These are phyloP conservation scores for Phylloporus scabripes DNA, from an alignment of 768 basidiomycete species.

Conservation along the genomic window DNA sequence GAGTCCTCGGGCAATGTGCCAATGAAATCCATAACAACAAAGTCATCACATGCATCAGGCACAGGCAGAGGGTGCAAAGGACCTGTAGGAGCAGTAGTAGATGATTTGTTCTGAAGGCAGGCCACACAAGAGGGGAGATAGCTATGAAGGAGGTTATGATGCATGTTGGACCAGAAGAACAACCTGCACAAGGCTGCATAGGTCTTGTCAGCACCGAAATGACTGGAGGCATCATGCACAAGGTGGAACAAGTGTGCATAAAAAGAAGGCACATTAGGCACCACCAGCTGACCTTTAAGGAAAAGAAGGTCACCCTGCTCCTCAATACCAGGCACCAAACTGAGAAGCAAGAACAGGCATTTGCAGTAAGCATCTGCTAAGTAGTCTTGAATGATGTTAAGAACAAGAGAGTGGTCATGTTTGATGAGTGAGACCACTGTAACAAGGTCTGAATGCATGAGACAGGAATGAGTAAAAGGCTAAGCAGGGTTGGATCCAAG, in stretches of 20 bases:
- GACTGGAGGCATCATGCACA: conserved; percentile 20
- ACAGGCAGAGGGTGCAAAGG: conserved; percentile 19
- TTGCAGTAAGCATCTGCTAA: no score
- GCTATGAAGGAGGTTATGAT: background rate
- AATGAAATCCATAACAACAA: conserved; percentile 32
- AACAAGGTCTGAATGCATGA: no score
- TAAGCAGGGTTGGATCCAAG: no score
- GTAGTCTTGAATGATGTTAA: no score
- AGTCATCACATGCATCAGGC: conserved; percentile 4
- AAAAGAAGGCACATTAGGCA: background rate
- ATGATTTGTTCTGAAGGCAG: conserved; percentile 33
- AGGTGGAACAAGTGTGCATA: conserved; percentile 20
- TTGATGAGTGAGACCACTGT: no score
- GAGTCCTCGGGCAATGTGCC: background rate
- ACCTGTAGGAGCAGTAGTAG: conserved; percentile 15
- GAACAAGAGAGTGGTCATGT: no score
- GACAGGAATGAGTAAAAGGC: no score
- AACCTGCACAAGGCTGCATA: no score
- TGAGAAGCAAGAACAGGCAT: no score
- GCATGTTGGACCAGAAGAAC: conserved; percentile 7
- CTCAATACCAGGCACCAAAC: no score
- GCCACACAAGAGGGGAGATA: conserved; percentile 15
- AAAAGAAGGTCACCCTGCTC: conserved; percentile 10
- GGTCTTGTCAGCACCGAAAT: background rate
- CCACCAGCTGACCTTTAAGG: conserved; percentile 4